phyloP scores from a whole-genome alignment of 192 early-diverging fungal genomes.

The Backusella australiensis region DNA sequence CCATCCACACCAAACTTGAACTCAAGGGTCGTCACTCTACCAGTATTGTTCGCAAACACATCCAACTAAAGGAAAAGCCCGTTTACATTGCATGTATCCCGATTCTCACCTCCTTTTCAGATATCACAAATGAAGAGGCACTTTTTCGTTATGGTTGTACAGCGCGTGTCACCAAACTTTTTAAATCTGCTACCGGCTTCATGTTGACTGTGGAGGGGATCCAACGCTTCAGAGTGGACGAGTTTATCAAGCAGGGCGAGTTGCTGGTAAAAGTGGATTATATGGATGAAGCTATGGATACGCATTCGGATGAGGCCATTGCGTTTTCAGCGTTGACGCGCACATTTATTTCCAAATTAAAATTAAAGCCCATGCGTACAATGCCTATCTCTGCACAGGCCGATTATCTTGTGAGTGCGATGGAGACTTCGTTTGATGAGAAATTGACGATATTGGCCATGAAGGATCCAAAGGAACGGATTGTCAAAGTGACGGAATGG shows the following conservation, averaged over 20 bases:
- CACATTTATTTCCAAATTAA: conserved; percentile 48
- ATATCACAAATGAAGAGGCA: not conserved
- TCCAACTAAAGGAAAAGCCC: not conserved
- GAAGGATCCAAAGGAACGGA: conserved; percentile 55
- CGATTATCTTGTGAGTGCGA: conserved; percentile 65
- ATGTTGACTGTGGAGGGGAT: conserved; percentile 68
- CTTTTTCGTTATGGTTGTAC: conserved; percentile 45
- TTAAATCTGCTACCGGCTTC: conserved; percentile 53
- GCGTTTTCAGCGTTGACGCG: conserved; percentile 51
- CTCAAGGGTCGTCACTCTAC: conserved; percentile 55
- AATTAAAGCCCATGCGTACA: conserved; percentile 57
- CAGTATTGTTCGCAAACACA: conserved; percentile 44
- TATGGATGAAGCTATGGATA: conserved; percentile 33
- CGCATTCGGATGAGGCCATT: conserved; percentile 46
- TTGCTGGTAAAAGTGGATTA: conserved; percentile 41
- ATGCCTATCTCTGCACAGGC: conserved; percentile 55
- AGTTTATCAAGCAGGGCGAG: conserved; percentile 40
- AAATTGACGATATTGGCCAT: conserved; percentile 61
- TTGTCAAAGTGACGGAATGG: conserved; percentile 53
- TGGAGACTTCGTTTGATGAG: conserved; percentile 69
- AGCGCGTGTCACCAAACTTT: conserved; percentile 47
- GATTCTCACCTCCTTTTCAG: not conserved
- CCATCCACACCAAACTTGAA: conserved; percentile 53
- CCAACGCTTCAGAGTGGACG: conserved; percentile 52
- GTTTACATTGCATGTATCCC: conserved; percentile 42